Evolutionary conservation across 1,284 basidiomycete species (phyloP), one percentile per base, ranked within the genome.

Genomic region (Fistulinella cinereoalba): DNA sequence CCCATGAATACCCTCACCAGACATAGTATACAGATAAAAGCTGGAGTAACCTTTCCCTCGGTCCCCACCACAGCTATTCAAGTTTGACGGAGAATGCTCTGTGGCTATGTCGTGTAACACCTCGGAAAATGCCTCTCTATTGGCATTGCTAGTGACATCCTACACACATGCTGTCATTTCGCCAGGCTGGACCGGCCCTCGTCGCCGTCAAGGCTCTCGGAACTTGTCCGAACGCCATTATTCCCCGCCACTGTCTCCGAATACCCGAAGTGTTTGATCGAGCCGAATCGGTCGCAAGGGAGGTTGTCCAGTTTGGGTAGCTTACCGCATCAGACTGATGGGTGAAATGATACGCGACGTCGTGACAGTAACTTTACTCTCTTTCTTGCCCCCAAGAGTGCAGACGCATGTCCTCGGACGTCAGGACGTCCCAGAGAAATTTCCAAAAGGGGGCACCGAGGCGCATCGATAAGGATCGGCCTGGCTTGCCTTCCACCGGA

Each of bases 401-500:
- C 43, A 40, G 43, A 49, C 49, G 22, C 8, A 48, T 60, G 55
- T 57, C 58, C 61, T 64, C 59, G 61, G 61, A 61, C 29, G 45
- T 56, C 46, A 41, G 27, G 21, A 18, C 19, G 36, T 6, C 19
- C 18, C 19, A 37, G 23, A 23, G 22, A 19, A 13, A 1, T 34
- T 51, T 39, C 50, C 42, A 24, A 52, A 66, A 50, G 3, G 21
- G 38, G 51, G 13, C 28, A 41, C 49, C 50, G 57, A 62, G 55
- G 53, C 34, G 45, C 51, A 67, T 66, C 66, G 66, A 64, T 68
- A 63, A 64, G 53, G 49, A 49, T 52, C 41, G 29, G 41, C 50
- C 46, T 37, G 37, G 37, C 24, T 33, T 41, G 38, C 39, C 24
- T 43, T 51, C 33, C 34, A 23, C 31, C 47, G 57, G 46, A 27